Conservation (phyloP, 2,329 filamentous ascomycete species). For the Fusarium nanum region DNA sequence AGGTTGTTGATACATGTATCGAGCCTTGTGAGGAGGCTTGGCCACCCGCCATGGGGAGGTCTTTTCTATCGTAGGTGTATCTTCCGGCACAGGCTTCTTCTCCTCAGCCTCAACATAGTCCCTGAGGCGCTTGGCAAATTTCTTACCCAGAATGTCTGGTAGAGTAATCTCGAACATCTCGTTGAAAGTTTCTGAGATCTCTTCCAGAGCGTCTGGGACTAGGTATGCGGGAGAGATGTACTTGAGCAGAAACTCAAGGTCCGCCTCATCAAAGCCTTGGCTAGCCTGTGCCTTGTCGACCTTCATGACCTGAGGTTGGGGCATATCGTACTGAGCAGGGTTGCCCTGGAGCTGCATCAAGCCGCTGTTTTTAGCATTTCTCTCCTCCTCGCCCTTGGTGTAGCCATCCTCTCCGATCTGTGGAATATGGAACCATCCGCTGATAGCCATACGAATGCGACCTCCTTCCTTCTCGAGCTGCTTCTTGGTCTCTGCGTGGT, state of each 20-base stretch:
- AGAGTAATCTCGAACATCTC: constrained; percentile 88
- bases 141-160: constrained; percentile 79
- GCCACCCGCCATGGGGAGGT: constrained; percentile 78
- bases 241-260: constrained; percentile 89
- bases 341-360: constrained; percentile 93
- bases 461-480: constrained; percentile 76
- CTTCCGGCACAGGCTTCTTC: constrained; percentile 57
- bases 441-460: constrained; percentile 94
- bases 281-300: constrained; percentile 56
- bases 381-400: constrained; percentile 87
- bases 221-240: constrained; percentile 93
- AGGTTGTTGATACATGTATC: constrained; percentile 83
- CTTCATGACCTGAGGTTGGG: constrained; percentile 69
- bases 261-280: constrained; percentile 76
- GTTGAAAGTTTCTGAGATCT: constrained; percentile 81
- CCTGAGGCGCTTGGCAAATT: constrained; percentile 78
- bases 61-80: constrained; percentile 68
- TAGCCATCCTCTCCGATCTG: constrained; percentile 94
- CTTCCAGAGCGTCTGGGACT: constrained; percentile 88
- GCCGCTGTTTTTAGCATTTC: constrained; percentile 87
- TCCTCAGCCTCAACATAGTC: constrained; percentile 77
- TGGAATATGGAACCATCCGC: constrained; percentile 98
- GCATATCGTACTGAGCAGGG: constrained; percentile 88
- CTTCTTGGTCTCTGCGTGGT: constrained; percentile 71
- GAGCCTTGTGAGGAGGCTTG: constrained; percentile 92